Conservation (phyloP, 2,329 filamentous ascomycete species). For the Gyromitra esculenta region DNA sequence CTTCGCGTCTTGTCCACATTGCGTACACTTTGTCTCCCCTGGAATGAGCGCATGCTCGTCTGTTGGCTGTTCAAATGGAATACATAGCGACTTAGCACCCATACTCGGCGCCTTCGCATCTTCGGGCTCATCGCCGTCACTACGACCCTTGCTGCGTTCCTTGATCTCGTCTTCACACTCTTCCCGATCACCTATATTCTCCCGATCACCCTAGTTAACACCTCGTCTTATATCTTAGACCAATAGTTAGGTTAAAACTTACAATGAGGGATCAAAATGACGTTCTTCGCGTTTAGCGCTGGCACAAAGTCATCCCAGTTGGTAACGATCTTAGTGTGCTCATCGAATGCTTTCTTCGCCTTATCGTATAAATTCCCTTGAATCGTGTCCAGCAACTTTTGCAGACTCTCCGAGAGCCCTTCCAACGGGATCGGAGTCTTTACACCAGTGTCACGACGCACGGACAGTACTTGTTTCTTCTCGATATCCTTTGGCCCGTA, state of each 20-base stretch:
- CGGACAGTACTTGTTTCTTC: slow-evolving; percentile 82
- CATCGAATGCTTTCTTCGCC: slow-evolving; percentile 79
- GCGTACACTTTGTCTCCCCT: slow-evolving; percentile 86
- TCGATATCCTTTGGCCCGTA: slow-evolving; percentile 95
- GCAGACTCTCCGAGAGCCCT: slow-evolving; percentile 77
- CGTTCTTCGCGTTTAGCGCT: slow-evolving; percentile 88
- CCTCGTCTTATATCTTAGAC: background rate
- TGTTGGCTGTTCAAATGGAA: slow-evolving; percentile 86
- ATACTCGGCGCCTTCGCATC: slow-evolving; percentile 78
- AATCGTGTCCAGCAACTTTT: slow-evolving; percentile 85
- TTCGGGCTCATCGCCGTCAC: slow-evolving; percentile 73
- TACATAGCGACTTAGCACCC: slow-evolving; percentile 80
- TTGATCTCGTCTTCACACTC: slow-evolving; percentile 96
- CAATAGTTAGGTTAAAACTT: slow-evolving; percentile 3
- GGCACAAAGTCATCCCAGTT: slow-evolving; percentile 94
- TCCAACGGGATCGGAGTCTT: slow-evolving; percentile 82
- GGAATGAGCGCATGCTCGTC: slow-evolving; percentile 69
- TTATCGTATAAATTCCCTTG: slow-evolving; percentile 81
- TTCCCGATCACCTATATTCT: slow-evolving; percentile 60
- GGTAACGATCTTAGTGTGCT: slow-evolving; percentile 81
- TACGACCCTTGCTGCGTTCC: slow-evolving; percentile 74
- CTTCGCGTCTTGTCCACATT: slow-evolving; percentile 57
- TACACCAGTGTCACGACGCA: slow-evolving; percentile 85
- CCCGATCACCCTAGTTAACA: background rate
- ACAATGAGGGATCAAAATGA: slow-evolving; percentile 91